Conservation (phyloP, 192 early-diverging fungal species). For the Backusella macrospora region DNA sequence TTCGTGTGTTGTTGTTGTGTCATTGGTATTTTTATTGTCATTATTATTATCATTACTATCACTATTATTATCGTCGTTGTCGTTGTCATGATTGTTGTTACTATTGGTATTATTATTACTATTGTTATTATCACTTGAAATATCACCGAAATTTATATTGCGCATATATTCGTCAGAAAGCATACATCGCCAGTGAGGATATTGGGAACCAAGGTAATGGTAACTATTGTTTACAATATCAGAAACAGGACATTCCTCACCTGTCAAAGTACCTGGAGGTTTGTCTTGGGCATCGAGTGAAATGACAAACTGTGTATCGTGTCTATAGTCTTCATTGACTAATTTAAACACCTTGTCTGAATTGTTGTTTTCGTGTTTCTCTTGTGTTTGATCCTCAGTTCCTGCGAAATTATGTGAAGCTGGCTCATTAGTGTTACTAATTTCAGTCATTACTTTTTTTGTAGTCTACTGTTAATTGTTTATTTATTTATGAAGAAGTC, state of each 20-base stretch:
- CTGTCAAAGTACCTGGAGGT: conserved; percentile 31
- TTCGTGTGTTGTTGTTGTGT: not conserved
- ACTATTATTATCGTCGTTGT: too few species aligned
- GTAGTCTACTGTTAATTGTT: not conserved
- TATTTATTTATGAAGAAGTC: not conserved
- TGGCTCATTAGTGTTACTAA: not conserved
- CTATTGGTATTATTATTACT: too few species aligned
- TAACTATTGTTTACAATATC: conserved; percentile 27
- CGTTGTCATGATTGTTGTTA: too few species aligned
- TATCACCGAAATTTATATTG: conserved; percentile 21
- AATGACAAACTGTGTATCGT: conserved; percentile 7
- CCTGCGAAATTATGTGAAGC: conserved; percentile 3
- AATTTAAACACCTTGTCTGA: not conserved
- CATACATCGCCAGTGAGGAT: conserved; percentile 34
- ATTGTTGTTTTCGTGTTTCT: not conserved
- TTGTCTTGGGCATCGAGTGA: conserved; percentile 14
- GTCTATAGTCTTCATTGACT: conserved; percentile 21
- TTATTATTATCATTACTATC: too few species aligned
- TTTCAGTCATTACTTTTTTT: conserved; percentile 2
- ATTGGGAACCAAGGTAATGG: conserved; percentile 8
- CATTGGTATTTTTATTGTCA: too few species aligned
- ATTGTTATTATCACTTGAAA: not conserved
- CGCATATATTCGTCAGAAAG: conserved; percentile 37
- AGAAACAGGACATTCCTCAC: conserved; percentile 21
- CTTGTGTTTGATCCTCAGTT: conserved; percentile 1